Evolutionary conservation across 345 rosid species (phyloP).

Genomic region (Gossypium sturtianum): DNA sequence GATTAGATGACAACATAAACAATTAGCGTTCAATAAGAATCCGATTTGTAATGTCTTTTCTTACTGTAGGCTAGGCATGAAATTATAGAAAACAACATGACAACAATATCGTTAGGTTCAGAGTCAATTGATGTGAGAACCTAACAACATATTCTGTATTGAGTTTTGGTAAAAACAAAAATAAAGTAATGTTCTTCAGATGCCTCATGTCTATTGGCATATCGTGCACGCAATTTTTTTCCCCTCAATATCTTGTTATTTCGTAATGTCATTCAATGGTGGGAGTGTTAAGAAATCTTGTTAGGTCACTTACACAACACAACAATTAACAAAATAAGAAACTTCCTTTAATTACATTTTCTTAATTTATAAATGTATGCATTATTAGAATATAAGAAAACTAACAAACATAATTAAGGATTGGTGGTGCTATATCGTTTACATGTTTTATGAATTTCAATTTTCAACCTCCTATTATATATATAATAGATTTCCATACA

Average conservation of each 20-base stretch:
- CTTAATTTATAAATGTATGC: background rate
- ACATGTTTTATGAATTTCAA: background rate
- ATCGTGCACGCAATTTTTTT: background rate
- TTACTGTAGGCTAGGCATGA: background rate
- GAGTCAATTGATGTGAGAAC: constrained; percentile 3
- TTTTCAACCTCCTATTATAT: too few relatives aligned
- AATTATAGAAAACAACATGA: background rate
- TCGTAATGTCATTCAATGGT: background rate
- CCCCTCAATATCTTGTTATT: background rate
- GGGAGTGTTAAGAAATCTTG: background rate
- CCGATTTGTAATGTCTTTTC: too few relatives aligned
- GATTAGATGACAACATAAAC: background rate
- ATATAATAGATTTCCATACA: too few relatives aligned
- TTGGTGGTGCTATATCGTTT: background rate
- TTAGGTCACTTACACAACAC: background rate
- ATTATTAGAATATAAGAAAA: background rate
- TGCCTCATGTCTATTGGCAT: background rate
- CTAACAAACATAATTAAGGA: background rate
- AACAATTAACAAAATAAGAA: background rate
- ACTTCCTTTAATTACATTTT: background rate
- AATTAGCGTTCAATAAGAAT: background rate
- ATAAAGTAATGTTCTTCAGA: background rate
- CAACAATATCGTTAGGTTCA: background rate
- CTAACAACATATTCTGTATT: background rate
- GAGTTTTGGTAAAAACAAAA: background rate